Base-by-base conservation (phyloP, 106 monocot species). In the Dendrobium chrysotoxum region DNA sequence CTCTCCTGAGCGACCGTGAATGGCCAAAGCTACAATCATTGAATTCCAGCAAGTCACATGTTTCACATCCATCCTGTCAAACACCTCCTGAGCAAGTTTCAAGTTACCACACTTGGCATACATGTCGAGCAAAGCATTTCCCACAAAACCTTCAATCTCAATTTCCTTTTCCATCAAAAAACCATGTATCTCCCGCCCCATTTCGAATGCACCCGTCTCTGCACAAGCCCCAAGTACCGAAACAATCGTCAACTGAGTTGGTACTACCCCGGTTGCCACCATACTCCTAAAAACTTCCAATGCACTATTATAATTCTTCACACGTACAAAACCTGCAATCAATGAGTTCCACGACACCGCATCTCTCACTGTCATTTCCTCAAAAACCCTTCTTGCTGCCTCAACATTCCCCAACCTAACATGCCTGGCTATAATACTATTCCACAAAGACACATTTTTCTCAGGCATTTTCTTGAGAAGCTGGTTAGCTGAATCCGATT, bases 41-140 rank as follows among this genome's bases (percentile, higher is more conserved):
- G 92, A 72, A 76, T 95, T 95, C 90, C 95, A 95, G 76, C 87
- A 86, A 47, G 77, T 83, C 30, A 87, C 82, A 89, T 95, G 90
- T 79, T 87, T 95, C 79, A 81, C n/a, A 5, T 75, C 47, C 80
- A 95, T 88, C 38, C n/a, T 85, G 72, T 90, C 87, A 65, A 95
- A 95, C 50, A 95, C 76, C 66, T 84, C 47, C 18, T 75, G 57
- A 18, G 92, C 92, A 17, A 84, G 77, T 50, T 64, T 77, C 78
- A 92, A 41, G 46, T 79, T 46, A 1, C 95, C 90, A 20, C 90
- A 92, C 74, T 95, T 95, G 46, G 90, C 88, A 78, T 92, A 95
- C 90, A 92, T 90, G 66, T 90, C 89, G 53, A 95, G 28, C 44
- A 95, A 79, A 31, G 90, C 86, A 70, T 86, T 95, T 12, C 90